Percentiles rank a stretch among this genome's conserved stretches.
Conservation (phyloP, 306 rosid species). For the Gleditsia sinensis region DNA sequence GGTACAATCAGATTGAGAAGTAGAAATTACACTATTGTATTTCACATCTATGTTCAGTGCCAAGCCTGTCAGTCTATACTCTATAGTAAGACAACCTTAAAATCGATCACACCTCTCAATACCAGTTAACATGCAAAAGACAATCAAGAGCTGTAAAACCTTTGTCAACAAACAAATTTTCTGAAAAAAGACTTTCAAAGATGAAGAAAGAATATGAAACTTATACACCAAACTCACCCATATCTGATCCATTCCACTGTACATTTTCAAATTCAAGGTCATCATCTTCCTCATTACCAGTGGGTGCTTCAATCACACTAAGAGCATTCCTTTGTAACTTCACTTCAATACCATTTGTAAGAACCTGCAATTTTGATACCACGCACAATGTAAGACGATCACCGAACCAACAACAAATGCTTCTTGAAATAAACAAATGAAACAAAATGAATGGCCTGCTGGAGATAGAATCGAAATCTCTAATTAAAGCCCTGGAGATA, state of each 20-base stretch:
- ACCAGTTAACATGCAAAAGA: conserved; percentile 15
- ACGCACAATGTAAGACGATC: conserved; percentile 12
- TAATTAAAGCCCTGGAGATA: too few relatives aligned
- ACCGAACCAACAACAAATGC: not conserved
- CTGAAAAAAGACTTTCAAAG: not conserved
- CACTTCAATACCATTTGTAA: conserved; percentile 93
- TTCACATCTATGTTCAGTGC: conserved; percentile 13
- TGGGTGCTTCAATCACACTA: conserved; percentile 92
- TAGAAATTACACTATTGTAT: conserved; percentile 10
- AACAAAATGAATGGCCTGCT: not conserved
- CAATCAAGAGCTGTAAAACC: conserved; percentile 1
- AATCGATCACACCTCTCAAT: conserved; percentile 7
- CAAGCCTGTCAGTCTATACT: not conserved
- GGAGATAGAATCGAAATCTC: not conserved
- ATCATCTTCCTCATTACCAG: conserved; percentile 90
- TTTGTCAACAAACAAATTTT: not conserved
- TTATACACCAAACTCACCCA: conserved; percentile 62
- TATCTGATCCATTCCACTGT: conserved; percentile 81
- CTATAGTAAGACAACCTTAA: conserved; percentile 3
- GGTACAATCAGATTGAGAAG: not conserved
- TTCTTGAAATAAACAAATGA: not conserved
- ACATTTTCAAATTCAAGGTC: conserved; percentile 80
- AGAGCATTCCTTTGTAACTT: conserved; percentile 96
- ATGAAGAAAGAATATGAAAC: not conserved
- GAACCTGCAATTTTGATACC: conserved; percentile 62